Conservation (phyloP, 176 grass and related monocot species). For the Bonia amplexicaulis region DNA sequence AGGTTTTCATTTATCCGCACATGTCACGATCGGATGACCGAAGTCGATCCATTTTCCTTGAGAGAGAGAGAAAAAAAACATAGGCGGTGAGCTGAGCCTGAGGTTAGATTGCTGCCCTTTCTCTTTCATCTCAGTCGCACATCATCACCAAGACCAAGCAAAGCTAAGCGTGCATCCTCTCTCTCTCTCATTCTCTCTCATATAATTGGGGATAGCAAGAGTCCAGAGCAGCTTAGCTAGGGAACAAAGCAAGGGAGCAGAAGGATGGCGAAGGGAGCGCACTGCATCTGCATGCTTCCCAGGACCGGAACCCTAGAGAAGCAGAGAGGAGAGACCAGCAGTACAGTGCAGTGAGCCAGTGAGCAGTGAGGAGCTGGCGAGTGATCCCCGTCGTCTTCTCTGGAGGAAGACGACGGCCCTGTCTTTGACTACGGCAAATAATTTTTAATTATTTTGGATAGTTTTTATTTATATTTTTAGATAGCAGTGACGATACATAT, state of each 20-base stretch:
- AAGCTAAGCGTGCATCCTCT: not conserved
- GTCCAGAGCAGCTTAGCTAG: constrained; percentile 14
- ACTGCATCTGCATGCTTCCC: not conserved
- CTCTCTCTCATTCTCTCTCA: not conserved
- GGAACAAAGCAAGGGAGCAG: not conserved
- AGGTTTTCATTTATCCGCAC: constrained; percentile 13
- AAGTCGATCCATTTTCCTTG: not conserved
- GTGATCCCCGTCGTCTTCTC: not conserved
- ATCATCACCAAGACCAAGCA: not conserved
- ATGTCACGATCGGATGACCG: not conserved
- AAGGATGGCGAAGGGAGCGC: not conserved
- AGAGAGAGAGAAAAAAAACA: not conserved
- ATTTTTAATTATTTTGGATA: no score
- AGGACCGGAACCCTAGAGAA: not conserved
- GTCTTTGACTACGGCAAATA: no score
- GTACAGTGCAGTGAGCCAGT: not conserved
- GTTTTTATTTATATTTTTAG: no score
- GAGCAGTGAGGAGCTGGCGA: not conserved
- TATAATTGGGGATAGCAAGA: constrained; percentile 31
- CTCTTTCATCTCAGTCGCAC: not conserved
- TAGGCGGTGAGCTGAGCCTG: not conserved
- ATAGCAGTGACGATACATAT: no score
- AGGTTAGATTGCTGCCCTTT: not conserved
- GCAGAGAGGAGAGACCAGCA: not conserved
- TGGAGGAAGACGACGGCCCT: constrained; percentile 3